Base-by-base conservation (phyloP, 163 green algal genomes). In the Trebouxiophyceae sp. region DNA sequence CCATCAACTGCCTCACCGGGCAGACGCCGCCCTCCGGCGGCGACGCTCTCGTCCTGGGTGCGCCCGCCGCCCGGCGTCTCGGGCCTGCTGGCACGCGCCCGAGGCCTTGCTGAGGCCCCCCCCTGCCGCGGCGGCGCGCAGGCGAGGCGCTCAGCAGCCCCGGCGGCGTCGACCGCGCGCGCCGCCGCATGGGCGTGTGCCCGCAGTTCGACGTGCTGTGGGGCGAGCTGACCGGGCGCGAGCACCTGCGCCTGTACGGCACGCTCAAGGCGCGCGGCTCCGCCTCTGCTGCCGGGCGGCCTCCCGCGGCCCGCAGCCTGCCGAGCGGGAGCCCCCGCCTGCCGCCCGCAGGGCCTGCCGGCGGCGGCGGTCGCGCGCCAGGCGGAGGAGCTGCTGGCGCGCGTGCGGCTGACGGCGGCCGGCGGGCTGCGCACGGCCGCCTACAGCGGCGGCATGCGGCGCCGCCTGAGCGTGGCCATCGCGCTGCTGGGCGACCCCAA, bases 171-270 rank as follows among this genome's bases (percentile, higher is more conserved):
- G 84, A 91, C 39, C 63, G 73, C 45, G 84, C 90, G 45, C 60
- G 86, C n/a, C 32, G 45, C 19, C 66, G 60, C 57, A 75, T 77
- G 54, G 80, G 80, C 64, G 16, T 71, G 33, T 71, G 60, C 39
- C 70, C 70, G 8, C 89, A 96, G 76, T 93, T 94, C 69, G 87
- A 96, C 67, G 79, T 95, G 56, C 83, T 94, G 34, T 96, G 88
- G 88, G 70, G 70, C 31, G 75, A 88, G 68, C 84, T 96, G 4
- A 88, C 75, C 0, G 89, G 84, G 1, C 20, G 28, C 0, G 88
- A 96, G 77, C 89, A 96, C 77, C 69, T 95, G 7, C 45, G 66
- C 23, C 82, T 96, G 28, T 94, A 89, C 60, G 86, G 78, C 2
- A 56, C 70, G n/a, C 68, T 96, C 65, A 96, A 96, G 80, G 88